These are phyloP conservation scores for Protoeuglena noctilucae DNA, from an alignment of 139 green algal species.

Conservation along the genomic window DNA sequence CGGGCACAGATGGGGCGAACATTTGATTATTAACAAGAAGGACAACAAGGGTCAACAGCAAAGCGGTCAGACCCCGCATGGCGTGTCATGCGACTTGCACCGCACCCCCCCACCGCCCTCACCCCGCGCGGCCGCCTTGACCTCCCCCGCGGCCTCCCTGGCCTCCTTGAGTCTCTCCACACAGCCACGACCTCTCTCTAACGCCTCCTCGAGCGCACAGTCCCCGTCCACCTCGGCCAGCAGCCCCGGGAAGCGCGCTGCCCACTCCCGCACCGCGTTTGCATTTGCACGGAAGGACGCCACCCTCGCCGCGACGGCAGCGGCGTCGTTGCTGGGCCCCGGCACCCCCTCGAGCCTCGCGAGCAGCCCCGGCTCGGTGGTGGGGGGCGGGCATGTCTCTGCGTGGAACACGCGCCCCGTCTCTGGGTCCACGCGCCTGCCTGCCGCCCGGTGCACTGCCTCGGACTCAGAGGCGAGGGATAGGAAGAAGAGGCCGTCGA, in stretches of 20 bases:
- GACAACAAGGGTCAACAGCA: no score
- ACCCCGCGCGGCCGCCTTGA: no score
- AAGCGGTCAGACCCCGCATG: no score
- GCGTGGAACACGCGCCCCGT: conserved; percentile 52
- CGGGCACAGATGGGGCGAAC: no score
- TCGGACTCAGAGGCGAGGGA: conserved; percentile 12
- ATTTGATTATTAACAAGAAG: no score
- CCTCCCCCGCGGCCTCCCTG: no score
- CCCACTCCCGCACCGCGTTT: conserved; percentile 11
- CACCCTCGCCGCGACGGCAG: conserved; percentile 8
- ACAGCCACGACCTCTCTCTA: conserved; percentile 1
- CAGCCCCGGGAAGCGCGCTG: not conserved
- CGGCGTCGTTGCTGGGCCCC: conserved; percentile 22
- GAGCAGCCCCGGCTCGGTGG: conserved; percentile 32
- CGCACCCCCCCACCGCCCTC: no score
- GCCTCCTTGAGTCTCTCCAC: conserved; percentile 10
- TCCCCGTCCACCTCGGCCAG: not conserved
- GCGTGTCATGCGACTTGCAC: no score
- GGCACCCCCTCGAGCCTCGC: conserved; percentile 30
- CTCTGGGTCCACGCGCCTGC: conserved; percentile 18
- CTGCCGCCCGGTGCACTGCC: conserved; percentile 18
- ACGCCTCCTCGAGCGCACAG: not conserved
- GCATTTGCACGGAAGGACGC: conserved; percentile 9
- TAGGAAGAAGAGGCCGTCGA: conserved; percentile 47
- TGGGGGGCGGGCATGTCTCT: conserved; percentile 44